These are phyloP conservation scores for Plicaturopsis crispa DNA, from an alignment of 768 basidiomycete species.

Conservation along the genomic window DNA sequence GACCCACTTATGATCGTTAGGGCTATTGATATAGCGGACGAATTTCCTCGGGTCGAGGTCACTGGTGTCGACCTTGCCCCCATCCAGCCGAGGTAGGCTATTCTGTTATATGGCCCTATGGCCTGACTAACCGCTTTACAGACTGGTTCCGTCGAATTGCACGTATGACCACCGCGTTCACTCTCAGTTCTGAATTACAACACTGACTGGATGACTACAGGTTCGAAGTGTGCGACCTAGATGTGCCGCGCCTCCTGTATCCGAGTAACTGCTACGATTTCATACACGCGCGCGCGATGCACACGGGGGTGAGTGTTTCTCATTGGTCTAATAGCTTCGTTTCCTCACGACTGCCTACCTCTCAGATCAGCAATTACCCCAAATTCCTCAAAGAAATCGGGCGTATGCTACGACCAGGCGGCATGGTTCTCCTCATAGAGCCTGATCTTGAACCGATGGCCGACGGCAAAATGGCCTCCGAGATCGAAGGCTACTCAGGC, in stretches of 20 bases:
- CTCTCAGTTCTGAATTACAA: neutral
- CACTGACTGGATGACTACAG: conserved; percentile 21
- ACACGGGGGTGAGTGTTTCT: conserved; percentile 48
- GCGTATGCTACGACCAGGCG: conserved; percentile 64
- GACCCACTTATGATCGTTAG: conserved; percentile 21
- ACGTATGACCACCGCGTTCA: conserved; percentile 38
- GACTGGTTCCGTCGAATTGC: conserved; percentile 64
- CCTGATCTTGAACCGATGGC: conserved; percentile 45
- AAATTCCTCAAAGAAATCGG: conserved; percentile 52
- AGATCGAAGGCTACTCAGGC: conserved; percentile 26
- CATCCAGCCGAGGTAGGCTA: conserved; percentile 56
- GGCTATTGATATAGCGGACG: conserved; percentile 70
- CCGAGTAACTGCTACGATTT: conserved; percentile 57
- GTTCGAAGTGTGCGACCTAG: conserved; percentile 67
- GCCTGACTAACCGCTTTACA: conserved; percentile 16
- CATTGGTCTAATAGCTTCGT: conserved; percentile 3
- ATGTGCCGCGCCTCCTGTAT: conserved; percentile 54
- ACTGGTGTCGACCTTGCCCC: conserved; percentile 68
- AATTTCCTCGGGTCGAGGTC: conserved; percentile 60
- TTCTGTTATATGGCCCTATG: conserved; percentile 1
- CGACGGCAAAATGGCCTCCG: conserved; percentile 33
- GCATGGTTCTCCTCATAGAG: conserved; percentile 61
- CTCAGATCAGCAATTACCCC: conserved; percentile 55
- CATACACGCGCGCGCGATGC: conserved; percentile 63
- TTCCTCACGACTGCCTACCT: conserved; percentile 9